These are phyloP conservation scores for Leccinum uliginosum DNA, from an alignment of 768 basidiomycete species.

Conservation along the genomic window DNA sequence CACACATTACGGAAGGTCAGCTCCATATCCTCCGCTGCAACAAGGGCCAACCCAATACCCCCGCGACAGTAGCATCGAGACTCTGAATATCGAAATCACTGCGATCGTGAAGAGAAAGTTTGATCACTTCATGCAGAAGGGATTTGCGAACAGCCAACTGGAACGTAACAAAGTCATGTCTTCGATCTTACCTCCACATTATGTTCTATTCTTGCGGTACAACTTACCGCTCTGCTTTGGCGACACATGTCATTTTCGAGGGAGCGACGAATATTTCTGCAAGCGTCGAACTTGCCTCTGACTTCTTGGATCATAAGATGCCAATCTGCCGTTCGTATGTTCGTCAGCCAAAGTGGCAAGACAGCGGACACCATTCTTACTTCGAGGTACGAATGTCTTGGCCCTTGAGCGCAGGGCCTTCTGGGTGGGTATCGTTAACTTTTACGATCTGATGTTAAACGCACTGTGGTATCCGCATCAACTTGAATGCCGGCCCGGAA, in stretches of 20 bases:
- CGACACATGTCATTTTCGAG: constrained; percentile 97
- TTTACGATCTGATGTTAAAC: no score
- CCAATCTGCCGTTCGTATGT: constrained; percentile 99
- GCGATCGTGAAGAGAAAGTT: constrained; percentile 99
- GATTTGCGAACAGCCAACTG: constrained; percentile 94
- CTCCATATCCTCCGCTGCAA: constrained; percentile 95
- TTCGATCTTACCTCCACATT: constrained; percentile 91
- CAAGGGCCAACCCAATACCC: constrained; percentile 59
- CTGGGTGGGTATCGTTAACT: no score
- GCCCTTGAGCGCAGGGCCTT: no score
- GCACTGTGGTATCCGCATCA: no score
- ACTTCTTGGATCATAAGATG: constrained; percentile 98
- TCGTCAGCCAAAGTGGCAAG: no score
- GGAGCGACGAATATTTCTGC: constrained; percentile 95
- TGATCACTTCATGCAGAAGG: constrained; percentile 99
- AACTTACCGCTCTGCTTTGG: constrained; percentile 94
- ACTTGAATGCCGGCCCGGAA: no score
- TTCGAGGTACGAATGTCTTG: no score
- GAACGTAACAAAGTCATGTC: constrained; percentile 87
- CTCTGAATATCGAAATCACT: constrained; percentile 95
- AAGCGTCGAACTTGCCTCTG: constrained; percentile 92
- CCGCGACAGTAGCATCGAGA: constrained; percentile 86
- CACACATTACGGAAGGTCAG: constrained; percentile 94
- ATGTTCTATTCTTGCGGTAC: constrained; percentile 99
- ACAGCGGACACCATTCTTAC: no score